Evolutionary conservation across 495 filamentous ascomycete genomes (phyloP).

Genomic region (Aspergillus indologenus): DNA sequence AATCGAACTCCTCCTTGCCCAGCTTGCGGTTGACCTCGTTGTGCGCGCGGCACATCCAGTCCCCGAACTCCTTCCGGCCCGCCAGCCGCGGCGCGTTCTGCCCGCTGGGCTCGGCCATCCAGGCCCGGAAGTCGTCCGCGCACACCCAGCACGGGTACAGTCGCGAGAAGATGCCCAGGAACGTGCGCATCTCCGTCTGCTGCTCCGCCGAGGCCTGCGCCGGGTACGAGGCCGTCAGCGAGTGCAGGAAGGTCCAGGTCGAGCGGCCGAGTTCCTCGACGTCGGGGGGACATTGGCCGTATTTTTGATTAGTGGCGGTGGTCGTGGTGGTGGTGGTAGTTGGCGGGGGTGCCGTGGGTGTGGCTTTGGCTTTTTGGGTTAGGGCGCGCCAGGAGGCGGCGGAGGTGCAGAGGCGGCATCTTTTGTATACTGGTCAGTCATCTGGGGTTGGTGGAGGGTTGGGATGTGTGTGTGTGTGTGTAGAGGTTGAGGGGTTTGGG

Average conservation of each 20-base stretch:
- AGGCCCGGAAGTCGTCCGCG: slow-evolving; percentile 83
- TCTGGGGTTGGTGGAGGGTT: neutral
- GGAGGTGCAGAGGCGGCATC: slow-evolving; percentile 86
- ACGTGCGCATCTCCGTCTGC: slow-evolving; percentile 72
- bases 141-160: slow-evolving; percentile 95
- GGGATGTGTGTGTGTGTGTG: neutral
- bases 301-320: slow-evolving; percentile 16
- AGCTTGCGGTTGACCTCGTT: slow-evolving; percentile 95
- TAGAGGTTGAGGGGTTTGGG: neutral
- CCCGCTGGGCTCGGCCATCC: slow-evolving; percentile 64
- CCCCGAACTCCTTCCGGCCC: slow-evolving; percentile 72
- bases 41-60: slow-evolving; percentile 96
- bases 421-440: slow-evolving; percentile 33
- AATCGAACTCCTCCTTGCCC: slow-evolving; percentile 91
- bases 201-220: slow-evolving; percentile 56
- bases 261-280: slow-evolving; percentile 78
- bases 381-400: slow-evolving; percentile 66
- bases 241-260: slow-evolving; percentile 91
- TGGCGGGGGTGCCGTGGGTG: slow-evolving; percentile 19
- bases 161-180: slow-evolving; percentile 73
- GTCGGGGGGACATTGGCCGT: slow-evolving; percentile 50
- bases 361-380: slow-evolving; percentile 51
- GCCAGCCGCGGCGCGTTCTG: slow-evolving; percentile 63
- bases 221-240: slow-evolving; percentile 85
- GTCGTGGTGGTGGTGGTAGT: slow-evolving; percentile 14